phyloP scores from a whole-genome alignment of 176 grass and related monocot species.

The Typha latifolia region DNA sequence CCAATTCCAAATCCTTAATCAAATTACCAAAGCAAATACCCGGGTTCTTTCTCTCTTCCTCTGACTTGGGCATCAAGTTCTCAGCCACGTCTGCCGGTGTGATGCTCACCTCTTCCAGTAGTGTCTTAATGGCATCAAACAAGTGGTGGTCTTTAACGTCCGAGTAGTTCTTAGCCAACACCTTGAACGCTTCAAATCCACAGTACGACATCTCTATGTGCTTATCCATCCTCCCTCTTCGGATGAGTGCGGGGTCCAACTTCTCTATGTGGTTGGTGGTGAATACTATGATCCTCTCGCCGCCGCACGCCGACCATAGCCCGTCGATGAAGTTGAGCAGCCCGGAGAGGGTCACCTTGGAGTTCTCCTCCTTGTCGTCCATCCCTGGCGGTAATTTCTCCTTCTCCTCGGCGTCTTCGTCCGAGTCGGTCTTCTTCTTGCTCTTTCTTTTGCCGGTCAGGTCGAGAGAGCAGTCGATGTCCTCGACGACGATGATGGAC shows the following conservation, averaged over 20 bases:
- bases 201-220: constrained; percentile 80
- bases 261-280: constrained; percentile 55
- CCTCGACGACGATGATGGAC: constrained; percentile 67
- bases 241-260: constrained; percentile 48
- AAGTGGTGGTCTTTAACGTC: constrained; percentile 6
- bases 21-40: constrained; percentile 24
- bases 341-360: constrained; percentile 59
- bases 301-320: constrained; percentile 51
- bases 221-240: constrained; percentile 61
- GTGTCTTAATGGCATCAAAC: constrained; percentile 11
- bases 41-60: constrained; percentile 3
- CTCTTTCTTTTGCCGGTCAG: constrained; percentile 49
- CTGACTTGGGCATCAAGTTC: constrained; percentile 41
- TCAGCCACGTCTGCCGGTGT: constrained; percentile 57
- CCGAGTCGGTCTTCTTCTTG: not conserved
- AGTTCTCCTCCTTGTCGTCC: constrained; percentile 1
- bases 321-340: constrained; percentile 75
- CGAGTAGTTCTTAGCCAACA: constrained; percentile 46
- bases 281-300: constrained; percentile 49
- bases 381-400: constrained; percentile 1
- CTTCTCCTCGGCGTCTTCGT: not conserved
- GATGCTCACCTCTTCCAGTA: constrained; percentile 39
- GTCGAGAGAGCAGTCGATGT: constrained; percentile 65
- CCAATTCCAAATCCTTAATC: constrained; percentile 27
- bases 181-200: constrained; percentile 37